Conservation (phyloP, 2,329 filamentous ascomycete species). For the Xylariaceae sp. region DNA sequence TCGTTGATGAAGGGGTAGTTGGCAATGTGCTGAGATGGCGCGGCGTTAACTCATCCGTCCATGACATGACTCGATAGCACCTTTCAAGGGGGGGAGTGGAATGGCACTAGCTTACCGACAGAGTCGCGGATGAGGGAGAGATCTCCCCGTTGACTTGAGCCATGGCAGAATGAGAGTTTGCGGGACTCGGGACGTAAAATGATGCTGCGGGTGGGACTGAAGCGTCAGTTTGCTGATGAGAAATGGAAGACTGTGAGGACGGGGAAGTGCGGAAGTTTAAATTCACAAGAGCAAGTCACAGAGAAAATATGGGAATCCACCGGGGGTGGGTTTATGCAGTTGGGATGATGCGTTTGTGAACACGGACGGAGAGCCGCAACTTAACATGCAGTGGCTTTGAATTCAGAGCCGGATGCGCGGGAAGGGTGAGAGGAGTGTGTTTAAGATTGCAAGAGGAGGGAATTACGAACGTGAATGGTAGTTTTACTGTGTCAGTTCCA, state of each 20-base stretch:
- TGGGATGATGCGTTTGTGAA: neutral
- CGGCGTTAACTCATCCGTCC: neutral
- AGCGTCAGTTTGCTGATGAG: conserved; percentile 7
- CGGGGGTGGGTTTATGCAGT: conserved; percentile 12
- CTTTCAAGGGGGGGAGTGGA: neutral
- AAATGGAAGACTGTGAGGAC: neutral
- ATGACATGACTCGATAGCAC: neutral
- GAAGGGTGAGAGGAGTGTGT: too few species aligned
- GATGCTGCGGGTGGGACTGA: conserved; percentile 3
- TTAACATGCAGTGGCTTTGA: neutral
- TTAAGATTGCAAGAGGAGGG: neutral
- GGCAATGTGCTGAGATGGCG: conserved; percentile 64
- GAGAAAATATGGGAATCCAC: neutral
- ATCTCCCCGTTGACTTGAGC: conserved; percentile 33
- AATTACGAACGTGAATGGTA: neutral
- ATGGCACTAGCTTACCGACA: conserved; percentile 27
- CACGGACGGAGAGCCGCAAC: neutral
- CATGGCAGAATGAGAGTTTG: conserved; percentile 21
- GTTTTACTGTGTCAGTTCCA: neutral
- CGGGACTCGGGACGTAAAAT: conserved; percentile 1
- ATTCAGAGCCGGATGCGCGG: neutral
- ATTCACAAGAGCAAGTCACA: neutral
- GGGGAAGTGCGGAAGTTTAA: conserved; percentile 6
- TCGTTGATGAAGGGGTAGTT: conserved; percentile 82
- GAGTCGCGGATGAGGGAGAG: conserved; percentile 30